Percentiles rank a stretch among this genome's conserved stretches.
phyloP scores from a whole-genome alignment of 1,139 yeast genomes.

The Pichia sp. region DNA sequence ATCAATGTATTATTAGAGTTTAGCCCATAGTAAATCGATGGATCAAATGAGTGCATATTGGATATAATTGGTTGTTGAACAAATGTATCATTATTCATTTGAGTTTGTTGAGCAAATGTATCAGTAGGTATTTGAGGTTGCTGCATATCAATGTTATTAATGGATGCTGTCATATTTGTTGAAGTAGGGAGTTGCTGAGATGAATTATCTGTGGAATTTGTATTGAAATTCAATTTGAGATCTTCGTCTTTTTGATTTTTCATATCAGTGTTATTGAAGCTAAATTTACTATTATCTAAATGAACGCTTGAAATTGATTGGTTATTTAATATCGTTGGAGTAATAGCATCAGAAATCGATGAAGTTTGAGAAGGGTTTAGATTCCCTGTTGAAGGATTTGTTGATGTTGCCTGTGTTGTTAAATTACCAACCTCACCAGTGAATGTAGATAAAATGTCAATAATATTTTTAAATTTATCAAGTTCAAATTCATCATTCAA shows the following conservation, averaged over 20 bases:
- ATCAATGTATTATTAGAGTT: not conserved
- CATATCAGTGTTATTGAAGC: not conserved
- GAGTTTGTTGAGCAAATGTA: too few relatives aligned
- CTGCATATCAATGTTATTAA: too few relatives aligned
- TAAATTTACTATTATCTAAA: not conserved
- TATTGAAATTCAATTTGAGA: not conserved
- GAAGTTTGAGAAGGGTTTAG: not conserved
- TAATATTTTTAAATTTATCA: conserved; percentile 7
- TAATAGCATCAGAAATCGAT: not conserved
- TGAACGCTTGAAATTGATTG: not conserved
- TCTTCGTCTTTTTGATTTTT: not conserved
- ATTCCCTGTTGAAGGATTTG: not conserved
- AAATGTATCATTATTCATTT: not conserved
- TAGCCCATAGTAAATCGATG: not conserved
- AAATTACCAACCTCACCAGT: not conserved
- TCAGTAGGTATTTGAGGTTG: too few relatives aligned
- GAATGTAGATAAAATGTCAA: conserved; percentile 3
- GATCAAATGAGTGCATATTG: not conserved
- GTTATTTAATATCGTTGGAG: not conserved
- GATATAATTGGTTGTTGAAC: not conserved
- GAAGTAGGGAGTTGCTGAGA: too few relatives aligned
- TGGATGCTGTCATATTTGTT: too few relatives aligned
- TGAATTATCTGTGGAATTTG: not conserved
- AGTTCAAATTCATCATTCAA: conserved; percentile 4
- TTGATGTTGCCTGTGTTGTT: not conserved